These are phyloP conservation scores for Puccinia hordei DNA, from an alignment of 1,284 basidiomycete genomes.

Conservation along the genomic window DNA sequence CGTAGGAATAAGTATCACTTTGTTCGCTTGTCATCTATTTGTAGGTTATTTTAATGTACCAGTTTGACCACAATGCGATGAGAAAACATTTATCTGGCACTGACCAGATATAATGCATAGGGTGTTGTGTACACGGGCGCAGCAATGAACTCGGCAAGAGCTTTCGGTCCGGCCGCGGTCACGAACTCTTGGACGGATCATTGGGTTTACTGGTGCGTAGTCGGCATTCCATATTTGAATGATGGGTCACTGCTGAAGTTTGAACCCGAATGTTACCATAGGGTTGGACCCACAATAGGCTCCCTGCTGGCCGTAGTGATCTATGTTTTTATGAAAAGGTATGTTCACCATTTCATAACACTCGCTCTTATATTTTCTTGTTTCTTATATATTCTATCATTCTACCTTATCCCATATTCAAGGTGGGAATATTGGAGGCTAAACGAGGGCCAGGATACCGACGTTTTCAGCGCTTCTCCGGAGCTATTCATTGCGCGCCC, in stretches of 20 bases:
- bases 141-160: slow-evolving; percentile 41
- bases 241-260: not conserved
- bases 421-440: slow-evolving; percentile 47
- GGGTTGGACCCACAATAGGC: slow-evolving; percentile 48
- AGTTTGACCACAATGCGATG: not conserved
- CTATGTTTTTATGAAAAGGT: slow-evolving; percentile 43
- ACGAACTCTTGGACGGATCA: slow-evolving; percentile 25
- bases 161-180: slow-evolving; percentile 42
- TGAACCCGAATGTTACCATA: not conserved
- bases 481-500: slow-evolving; percentile 39
- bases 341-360: too few species aligned
- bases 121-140: slow-evolving; percentile 42
- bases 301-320: slow-evolving; percentile 36
- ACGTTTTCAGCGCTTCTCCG: slow-evolving; percentile 31
- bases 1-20: slow-evolving; percentile 36
- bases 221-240: not conserved
- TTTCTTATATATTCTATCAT: too few species aligned
- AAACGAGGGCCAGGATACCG: slow-evolving; percentile 48
- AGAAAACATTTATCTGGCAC: too few species aligned
- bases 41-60: not conserved
- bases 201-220: slow-evolving; percentile 44
- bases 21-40: slow-evolving; percentile 37
- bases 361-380: too few species aligned
- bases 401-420: too few species aligned
- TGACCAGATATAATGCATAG: not conserved